Conservation (phyloP, 768 basidiomycete species). For the Tulasnella sp. region DNA sequence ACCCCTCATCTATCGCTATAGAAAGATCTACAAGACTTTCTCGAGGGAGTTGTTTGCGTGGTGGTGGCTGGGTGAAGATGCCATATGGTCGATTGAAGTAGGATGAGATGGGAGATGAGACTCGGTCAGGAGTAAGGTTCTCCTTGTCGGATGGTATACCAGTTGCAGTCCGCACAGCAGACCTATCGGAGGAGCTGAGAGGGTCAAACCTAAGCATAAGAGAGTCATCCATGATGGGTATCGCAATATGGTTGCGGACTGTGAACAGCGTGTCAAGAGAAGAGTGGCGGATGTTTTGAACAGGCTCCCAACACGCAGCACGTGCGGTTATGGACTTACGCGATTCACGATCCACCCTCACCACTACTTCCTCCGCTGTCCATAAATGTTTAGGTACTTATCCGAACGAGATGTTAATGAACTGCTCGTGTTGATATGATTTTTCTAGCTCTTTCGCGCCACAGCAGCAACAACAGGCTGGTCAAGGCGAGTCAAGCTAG, state of each 20-base stretch:
- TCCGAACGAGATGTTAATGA: background rate
- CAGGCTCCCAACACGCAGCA: background rate
- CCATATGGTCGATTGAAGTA: constrained; percentile 7
- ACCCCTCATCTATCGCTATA: no score
- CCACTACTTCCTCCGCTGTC: background rate
- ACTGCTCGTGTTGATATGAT: no score
- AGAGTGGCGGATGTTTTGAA: background rate
- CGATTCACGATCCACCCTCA: background rate
- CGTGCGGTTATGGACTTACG: background rate
- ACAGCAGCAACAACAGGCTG: background rate
- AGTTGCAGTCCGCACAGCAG: background rate
- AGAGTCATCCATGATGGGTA: constrained; percentile 1
- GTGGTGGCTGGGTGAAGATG: background rate
- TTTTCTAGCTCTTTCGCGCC: background rate
- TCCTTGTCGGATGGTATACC: background rate
- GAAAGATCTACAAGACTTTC: no score
- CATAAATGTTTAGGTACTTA: constrained; percentile 1
- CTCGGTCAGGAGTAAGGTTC: background rate
- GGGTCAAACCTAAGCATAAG: constrained; percentile 3
- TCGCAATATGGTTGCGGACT: background rate
- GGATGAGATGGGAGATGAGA: background rate
- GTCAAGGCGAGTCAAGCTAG: no score
- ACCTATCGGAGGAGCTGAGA: constrained; percentile 1
- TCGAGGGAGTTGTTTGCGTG: background rate
- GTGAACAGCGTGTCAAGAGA: background rate